These are phyloP conservation scores for Penicillium coffeae DNA, from an alignment of 495 filamentous ascomycete genomes.

Conservation along the genomic window DNA sequence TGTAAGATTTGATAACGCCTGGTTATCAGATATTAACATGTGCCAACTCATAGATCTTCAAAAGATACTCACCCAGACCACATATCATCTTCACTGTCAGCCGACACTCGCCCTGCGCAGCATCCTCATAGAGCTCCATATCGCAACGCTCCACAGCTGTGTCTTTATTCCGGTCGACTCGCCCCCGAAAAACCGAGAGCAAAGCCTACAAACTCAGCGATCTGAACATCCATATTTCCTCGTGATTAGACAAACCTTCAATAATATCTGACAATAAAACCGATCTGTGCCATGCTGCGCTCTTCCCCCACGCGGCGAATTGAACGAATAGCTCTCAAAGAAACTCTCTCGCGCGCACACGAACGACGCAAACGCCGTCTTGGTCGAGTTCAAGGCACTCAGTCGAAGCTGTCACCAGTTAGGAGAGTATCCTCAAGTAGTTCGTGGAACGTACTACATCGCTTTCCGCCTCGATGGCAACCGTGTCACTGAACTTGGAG, in stretches of 20 bases:
- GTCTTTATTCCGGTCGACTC: slow-evolving; percentile 66
- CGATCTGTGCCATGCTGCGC: slow-evolving; percentile 29
- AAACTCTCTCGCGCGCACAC: slow-evolving; percentile 69
- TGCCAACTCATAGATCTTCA: too few species aligned
- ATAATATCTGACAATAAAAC: slow-evolving; percentile 71
- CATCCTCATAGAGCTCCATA: slow-evolving; percentile 71
- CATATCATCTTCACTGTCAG: slow-evolving; percentile 80
- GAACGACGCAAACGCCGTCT: slow-evolving; percentile 86
- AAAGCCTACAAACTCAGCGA: slow-evolving; percentile 49
- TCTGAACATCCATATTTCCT: not conserved
- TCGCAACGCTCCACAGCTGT: slow-evolving; percentile 84
- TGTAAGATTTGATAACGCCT: slow-evolving; percentile 90
- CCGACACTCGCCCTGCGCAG: slow-evolving; percentile 68
- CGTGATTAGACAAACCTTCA: slow-evolving; percentile 51
- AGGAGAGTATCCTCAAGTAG: not conserved
- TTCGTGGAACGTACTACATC: slow-evolving; percentile 54
- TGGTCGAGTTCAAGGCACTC: slow-evolving; percentile 84
- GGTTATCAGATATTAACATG: slow-evolving; percentile 10
- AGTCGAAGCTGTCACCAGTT: slow-evolving; percentile 60
- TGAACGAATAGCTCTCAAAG: slow-evolving; percentile 67
- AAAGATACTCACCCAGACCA: slow-evolving; percentile 62
- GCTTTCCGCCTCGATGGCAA: slow-evolving; percentile 77
- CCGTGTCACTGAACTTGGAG: slow-evolving; percentile 85
- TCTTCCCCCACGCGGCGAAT: slow-evolving; percentile 5
- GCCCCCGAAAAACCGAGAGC: slow-evolving; percentile 69